Evolutionary conservation across 2,329 filamentous ascomycete genomes (phyloP).

Genomic region (Neonectria hederae): DNA sequence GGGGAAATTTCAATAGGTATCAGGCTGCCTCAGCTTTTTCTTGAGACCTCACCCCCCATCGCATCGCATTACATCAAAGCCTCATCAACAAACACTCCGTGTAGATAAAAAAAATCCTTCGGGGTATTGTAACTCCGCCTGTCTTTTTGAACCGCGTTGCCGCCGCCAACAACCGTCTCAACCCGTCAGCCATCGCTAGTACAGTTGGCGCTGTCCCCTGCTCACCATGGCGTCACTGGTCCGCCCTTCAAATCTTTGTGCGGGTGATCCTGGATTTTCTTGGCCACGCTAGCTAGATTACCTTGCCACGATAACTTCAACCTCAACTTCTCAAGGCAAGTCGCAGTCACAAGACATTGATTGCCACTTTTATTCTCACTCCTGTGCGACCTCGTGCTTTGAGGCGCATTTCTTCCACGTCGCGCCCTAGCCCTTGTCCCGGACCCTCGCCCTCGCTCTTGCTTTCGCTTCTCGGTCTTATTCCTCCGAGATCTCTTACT

Average conservation of each 20-base stretch:
- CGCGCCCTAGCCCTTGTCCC: neutral
- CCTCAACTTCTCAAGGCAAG: neutral
- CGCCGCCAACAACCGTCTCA: constrained; percentile 35
- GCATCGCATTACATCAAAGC: neutral
- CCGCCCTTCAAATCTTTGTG: constrained; percentile 19
- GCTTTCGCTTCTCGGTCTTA: constrained; percentile 27
- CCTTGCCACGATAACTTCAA: constrained; percentile 17
- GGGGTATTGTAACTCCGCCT: constrained; percentile 10
- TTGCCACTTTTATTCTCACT: neutral
- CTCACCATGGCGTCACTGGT: constrained; percentile 32
- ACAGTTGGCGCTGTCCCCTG: constrained; percentile 1
- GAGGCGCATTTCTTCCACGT: constrained; percentile 5
- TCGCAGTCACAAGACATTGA: neutral
- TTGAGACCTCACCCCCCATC: neutral
- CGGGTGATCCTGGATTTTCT: constrained; percentile 21
- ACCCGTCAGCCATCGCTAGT: constrained; percentile 30
- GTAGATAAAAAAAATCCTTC: neutral
- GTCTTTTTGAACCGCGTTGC: constrained; percentile 24
- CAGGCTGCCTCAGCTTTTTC: neutral
- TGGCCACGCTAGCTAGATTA: constrained; percentile 24
- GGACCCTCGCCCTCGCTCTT: neutral
- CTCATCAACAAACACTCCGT: neutral
- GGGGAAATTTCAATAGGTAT: neutral
- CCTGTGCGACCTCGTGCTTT: neutral
- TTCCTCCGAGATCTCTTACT: constrained; percentile 26